Conservation (phyloP, 2,329 filamentous ascomycete genomes). For the Mollisiaceae sp. region DNA sequence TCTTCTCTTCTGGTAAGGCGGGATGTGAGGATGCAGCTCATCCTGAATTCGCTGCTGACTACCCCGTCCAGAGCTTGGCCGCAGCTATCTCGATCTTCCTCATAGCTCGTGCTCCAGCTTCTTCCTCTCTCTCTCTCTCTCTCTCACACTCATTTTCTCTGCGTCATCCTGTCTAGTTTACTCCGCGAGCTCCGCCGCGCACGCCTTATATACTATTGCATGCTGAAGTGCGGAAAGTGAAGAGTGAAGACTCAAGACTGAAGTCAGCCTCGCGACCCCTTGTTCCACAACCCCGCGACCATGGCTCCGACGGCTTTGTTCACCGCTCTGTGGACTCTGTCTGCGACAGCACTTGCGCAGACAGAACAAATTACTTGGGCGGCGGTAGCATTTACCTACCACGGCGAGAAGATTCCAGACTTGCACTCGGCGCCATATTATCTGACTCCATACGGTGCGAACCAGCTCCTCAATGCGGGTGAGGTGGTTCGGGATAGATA, state of each 20-base stretch:
- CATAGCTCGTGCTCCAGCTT: conserved; percentile 10
- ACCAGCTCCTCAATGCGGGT: conserved; percentile 57
- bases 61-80: not conserved
- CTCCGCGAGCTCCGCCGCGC: not conserved
- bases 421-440: conserved; percentile 38
- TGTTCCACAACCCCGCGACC: not conserved
- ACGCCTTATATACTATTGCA: not conserved
- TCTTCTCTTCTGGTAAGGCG: conserved; percentile 4
- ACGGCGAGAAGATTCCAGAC: conserved; percentile 60
- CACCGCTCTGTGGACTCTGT: conserved; percentile 23
- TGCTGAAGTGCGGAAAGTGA: not conserved
- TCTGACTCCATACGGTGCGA: conserved; percentile 59
- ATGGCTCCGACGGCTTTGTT: conserved; percentile 17
- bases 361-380: conserved; percentile 38
- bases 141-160: not conserved
- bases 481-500: conserved; percentile 56
- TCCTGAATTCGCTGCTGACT: not conserved
- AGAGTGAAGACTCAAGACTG: not conserved
- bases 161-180: not conserved
- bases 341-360: conserved; percentile 20
- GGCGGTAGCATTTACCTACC: conserved; percentile 41
- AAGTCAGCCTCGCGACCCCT: not conserved
- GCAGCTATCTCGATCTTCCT: conserved; percentile 4
- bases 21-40: not conserved
- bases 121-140: not conserved